Base-by-base conservation (phyloP, 108 stramenopile genomes). In the Cyclostephanos tholiformis region DNA sequence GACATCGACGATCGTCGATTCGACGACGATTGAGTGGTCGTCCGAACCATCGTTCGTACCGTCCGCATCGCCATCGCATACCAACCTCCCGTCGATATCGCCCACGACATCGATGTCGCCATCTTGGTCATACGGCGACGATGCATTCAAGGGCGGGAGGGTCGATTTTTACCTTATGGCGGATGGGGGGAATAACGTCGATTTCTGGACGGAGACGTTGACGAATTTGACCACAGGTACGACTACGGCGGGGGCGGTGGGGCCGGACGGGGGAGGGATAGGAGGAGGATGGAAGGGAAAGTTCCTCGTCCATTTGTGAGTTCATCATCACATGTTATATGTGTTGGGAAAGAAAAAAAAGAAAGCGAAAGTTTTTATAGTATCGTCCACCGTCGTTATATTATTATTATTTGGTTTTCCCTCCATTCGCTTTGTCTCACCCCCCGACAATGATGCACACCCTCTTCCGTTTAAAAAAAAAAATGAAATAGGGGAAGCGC, bases 281-380 rank as follows among this genome's bases (percentile, higher is more conserved):
- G 58, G 57, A 13, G 43, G 51, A 14, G 22, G 51, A 0, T 29
- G 26, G 0, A 44, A 32, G 36, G 58, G 55, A 27, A 61, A 75
- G 49, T 75, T 75, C 27, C n/a, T 75, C 27, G 57, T 75, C 46
- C 74, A 75, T 27, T 60, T 75, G 74, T 75, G 30, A 75, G 74
- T 75, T n/a, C n/a, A n/a, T n/a, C n/a, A 52, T 56, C 57, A 23
- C 13, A 59, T 56, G n/a, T n/a, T n/a, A n/a, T n/a, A n/a, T n/a
- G n/a, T n/a, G n/a, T n/a, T n/a, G n/a, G n/a, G n/a, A n/a, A n/a
- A n/a, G n/a, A n/a, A n/a, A n/a, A n/a, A n/a, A n/a, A n/a, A n/a
- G n/a, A n/a, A n/a, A n/a, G n/a, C n/a, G n/a, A n/a, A n/a, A n/a
- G n/a, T n/a, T n/a, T n/a, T n/a, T n/a, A n/a, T n/a, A n/a, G n/a